Percentiles rank a stretch among this genome's conserved stretches.
Conservation (phyloP, 139 green algal genomes). For the Desmodesmus armatus region DNA sequence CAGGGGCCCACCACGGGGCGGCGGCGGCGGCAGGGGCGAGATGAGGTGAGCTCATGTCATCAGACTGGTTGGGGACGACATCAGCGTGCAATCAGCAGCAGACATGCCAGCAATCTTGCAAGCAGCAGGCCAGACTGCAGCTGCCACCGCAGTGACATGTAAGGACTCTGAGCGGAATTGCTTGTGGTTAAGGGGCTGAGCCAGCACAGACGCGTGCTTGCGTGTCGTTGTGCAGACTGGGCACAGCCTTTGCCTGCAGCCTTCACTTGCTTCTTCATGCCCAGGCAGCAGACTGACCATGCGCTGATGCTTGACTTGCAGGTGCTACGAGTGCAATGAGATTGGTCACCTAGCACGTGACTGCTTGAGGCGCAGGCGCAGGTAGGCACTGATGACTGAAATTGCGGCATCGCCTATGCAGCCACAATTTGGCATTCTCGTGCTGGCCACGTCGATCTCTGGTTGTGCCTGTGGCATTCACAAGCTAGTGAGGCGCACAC, state of each 20-base stretch:
- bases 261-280: not conserved
- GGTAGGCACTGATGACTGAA: not conserved
- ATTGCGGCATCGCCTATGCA: not conserved
- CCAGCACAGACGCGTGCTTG: not conserved
- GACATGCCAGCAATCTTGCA: no score
- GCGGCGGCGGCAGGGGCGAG: conserved; percentile 18
- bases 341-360: conserved; percentile 38
- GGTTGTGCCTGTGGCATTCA: not conserved
- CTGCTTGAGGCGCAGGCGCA: conserved; percentile 15
- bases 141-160: not conserved
- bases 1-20: conserved; percentile 1
- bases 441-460: not conserved
- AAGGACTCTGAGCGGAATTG: not conserved
- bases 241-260: not conserved
- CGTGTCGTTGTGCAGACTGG: no score
- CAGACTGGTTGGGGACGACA: no score
- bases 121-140: not conserved
- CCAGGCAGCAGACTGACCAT: not conserved
- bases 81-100: no score
- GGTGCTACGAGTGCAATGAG: conserved; percentile 50
- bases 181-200: not conserved
- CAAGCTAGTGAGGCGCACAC: no score
- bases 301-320: conserved; percentile 1
- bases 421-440: not conserved
- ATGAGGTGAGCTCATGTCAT: conserved; percentile 17